Base-by-base conservation (phyloP, 2,329 filamentous ascomycete species). In the Polychaeton citri region DNA sequence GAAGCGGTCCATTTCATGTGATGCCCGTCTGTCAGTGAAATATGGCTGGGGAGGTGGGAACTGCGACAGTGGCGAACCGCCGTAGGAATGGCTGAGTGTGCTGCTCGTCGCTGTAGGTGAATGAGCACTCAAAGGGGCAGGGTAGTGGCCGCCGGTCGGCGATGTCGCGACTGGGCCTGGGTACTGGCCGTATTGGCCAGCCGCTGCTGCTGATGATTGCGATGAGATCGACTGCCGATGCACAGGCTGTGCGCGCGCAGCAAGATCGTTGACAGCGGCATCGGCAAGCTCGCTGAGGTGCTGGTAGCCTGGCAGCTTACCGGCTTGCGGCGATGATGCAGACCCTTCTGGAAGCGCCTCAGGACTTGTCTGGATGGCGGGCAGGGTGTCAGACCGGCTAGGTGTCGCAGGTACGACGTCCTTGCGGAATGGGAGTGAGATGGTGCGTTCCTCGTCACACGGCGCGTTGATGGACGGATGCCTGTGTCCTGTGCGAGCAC, bases 261-360 rank as follows among this genome's bases (percentile, higher is more conserved):
- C n/a, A n/a, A n/a, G n/a, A n/a, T 33, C 34, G 19, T 46, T 38
- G 6, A 33, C 36, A 12, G 32, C 45, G 9, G 34, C 37, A 21
- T 48, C 43, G 8, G 42, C 45, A 30, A 48, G 42, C n/a, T 46
- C 41, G 34, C 44, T 56, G 21, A 55, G 35, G 32, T 58, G 51
- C 16, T 42, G 45, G 21, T 57, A 53, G 24, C 24, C 15, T 4
- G 24, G 24, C 4, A 28, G 24, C 15, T 28, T 28, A 7, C 15
- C 15, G 4, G 12, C 24, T 28, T 28, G 24, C 7, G 24, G 24
- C 15, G 24, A 15, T 15, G 24, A 28, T 28, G n/a, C n/a, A n/a
- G n/a, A n/a, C n/a, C n/a, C n/a, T n/a, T n/a, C n/a, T n/a, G n/a
- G n/a, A n/a, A n/a, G n/a, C n/a, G n/a, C n/a, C n/a, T n/a, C n/a